A percentile compares a stretch with the other conserved stretches of the same genome.
phyloP scores from a whole-genome alignment of 2,329 filamentous ascomycete genomes.

The Pseudogymnoascus pannorum region DNA sequence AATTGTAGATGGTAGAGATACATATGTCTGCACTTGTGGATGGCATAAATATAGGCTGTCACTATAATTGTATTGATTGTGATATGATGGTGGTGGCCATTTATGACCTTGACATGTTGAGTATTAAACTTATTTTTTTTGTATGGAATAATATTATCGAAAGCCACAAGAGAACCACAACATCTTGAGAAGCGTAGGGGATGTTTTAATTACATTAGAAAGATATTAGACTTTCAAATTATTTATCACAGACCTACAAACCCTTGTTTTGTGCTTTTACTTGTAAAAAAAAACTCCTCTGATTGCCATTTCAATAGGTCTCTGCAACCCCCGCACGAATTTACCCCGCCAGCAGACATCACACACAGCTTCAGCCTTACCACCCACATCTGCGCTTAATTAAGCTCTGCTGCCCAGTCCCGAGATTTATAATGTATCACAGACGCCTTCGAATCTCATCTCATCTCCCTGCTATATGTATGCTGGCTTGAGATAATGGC shows the following conservation, averaged over 20 bases:
- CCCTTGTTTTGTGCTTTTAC: background rate
- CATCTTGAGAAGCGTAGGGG: background rate
- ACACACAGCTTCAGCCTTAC: conserved; percentile 5
- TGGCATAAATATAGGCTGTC: background rate
- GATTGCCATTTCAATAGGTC: background rate
- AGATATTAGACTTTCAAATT: background rate
- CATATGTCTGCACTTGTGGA: background rate
- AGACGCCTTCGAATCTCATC: background rate
- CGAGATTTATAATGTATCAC: background rate
- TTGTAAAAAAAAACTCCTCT: background rate
- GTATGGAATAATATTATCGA: background rate
- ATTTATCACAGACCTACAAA: background rate
- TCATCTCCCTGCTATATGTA: background rate
- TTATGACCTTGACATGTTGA: background rate
- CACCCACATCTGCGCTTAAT: background rate
- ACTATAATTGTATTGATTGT: background rate
- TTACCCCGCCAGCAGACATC: background rate
- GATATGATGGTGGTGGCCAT: background rate
- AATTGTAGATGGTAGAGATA: conserved; percentile 4
- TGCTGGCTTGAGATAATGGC: background rate
- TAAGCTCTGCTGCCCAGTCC: background rate
- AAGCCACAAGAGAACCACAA: too few species aligned
- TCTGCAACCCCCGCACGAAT: background rate
- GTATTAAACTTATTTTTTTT: background rate
- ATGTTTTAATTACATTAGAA: background rate